phyloP scores from a whole-genome alignment of 352 stramenopile species.

The Thalassiosira mediterranea region DNA sequence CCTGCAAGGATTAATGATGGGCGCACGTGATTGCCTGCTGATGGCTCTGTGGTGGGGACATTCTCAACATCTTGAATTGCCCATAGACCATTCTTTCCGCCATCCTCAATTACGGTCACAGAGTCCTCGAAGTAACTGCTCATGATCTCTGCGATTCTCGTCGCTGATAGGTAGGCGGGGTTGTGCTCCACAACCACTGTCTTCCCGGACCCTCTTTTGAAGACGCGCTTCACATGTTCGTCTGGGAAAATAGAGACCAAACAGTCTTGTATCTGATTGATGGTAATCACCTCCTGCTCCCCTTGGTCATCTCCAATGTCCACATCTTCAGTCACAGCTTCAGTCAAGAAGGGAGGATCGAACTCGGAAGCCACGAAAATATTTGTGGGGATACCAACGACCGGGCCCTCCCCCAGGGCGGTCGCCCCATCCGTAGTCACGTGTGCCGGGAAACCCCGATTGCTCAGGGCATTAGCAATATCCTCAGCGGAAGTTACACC shows the following conservation, averaged over 20 bases:
- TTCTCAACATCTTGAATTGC: constrained; percentile 17
- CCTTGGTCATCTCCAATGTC: background rate
- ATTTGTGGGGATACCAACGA: constrained; percentile 50
- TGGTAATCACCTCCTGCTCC: background rate
- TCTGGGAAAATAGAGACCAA: constrained; percentile 18
- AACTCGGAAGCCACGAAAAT: constrained; percentile 46
- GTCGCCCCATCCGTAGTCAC: constrained; percentile 46
- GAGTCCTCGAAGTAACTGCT: constrained; percentile 4
- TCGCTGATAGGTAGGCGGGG: constrained; percentile 38
- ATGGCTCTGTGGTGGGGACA: constrained; percentile 16
- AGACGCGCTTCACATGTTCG: constrained; percentile 11
- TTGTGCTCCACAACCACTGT: constrained; percentile 44
- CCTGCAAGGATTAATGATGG: constrained; percentile 56
- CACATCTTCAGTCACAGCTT: background rate
- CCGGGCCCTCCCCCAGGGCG: constrained; percentile 15
- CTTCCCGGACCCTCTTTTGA: background rate
- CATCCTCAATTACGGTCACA: constrained; percentile 27
- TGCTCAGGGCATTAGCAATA: constrained; percentile 50
- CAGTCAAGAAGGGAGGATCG: no score
- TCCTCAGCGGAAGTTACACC: constrained; percentile 29
- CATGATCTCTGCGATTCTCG: constrained; percentile 20
- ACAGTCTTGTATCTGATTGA: constrained; percentile 2
- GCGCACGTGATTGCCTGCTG: constrained; percentile 8
- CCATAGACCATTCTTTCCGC: constrained; percentile 42
- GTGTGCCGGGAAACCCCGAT: constrained; percentile 46